phyloP scores from a whole-genome alignment of 768 basidiomycete species.

The Leccinum longicurvipes region DNA sequence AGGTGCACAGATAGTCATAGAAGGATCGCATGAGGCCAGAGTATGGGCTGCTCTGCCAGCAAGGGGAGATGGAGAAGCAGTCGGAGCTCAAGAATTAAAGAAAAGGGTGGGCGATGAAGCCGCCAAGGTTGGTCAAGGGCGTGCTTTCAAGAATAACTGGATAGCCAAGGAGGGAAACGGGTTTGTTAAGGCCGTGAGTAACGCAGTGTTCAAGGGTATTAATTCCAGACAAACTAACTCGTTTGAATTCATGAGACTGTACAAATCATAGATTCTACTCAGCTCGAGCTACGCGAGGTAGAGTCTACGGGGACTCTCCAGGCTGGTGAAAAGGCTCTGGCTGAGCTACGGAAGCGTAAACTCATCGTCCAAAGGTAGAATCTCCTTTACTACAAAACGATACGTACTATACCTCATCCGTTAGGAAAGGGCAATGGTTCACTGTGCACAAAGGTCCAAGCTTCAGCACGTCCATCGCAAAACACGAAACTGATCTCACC shows the following conservation, averaged over 20 bases:
- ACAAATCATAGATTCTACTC: constrained; percentile 71
- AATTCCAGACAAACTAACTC: background rate
- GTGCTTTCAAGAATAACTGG: constrained; percentile 98
- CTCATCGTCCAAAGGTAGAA: constrained; percentile 75
- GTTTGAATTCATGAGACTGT: constrained; percentile 43
- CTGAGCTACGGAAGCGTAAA: constrained; percentile 90
- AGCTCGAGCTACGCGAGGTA: constrained; percentile 70
- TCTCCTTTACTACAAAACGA: background rate
- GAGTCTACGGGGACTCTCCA: constrained; percentile 67
- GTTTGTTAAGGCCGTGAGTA: constrained; percentile 78
- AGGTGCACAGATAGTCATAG: constrained; percentile 69
- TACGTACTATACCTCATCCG: constrained; percentile 1
- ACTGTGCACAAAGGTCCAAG: constrained; percentile 77
- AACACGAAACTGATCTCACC: constrained; percentile 95
- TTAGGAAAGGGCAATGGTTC: constrained; percentile 95
- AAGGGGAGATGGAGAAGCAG: constrained; percentile 65
- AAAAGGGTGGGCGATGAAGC: constrained; percentile 79
- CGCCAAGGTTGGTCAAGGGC: constrained; percentile 90
- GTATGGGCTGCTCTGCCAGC: constrained; percentile 83
- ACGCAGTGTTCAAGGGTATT: background rate
- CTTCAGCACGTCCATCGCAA: constrained; percentile 88
- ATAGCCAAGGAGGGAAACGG: constrained; percentile 87
- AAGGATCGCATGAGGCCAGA: constrained; percentile 93
- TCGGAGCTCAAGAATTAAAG: constrained; percentile 68
- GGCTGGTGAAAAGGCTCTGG: constrained; percentile 76